Base-by-base conservation (phyloP, 192 early-diverging fungal genomes). In the Dissophora ornata region DNA sequence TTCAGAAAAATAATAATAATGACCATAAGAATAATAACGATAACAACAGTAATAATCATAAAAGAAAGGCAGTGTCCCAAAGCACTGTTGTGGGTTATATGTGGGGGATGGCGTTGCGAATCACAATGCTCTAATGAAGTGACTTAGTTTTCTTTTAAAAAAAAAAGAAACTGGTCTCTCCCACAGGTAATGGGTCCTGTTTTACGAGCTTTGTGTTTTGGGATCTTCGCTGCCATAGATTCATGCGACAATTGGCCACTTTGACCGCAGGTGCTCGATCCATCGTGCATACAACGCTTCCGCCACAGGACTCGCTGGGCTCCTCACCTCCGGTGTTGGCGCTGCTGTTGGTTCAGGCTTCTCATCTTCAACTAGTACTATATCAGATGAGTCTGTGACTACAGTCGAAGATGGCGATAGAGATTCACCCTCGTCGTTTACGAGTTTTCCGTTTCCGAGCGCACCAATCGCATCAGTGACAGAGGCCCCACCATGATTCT, bases 211-310 rank as follows among this genome's bases (percentile, higher is more conserved):
- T 18, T 52, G 45, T 25, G 42, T 57, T 19, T 68, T 68, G 66
- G 66, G 66, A 58, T 56, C 71, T 61, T 66, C 58, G 53, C 73
- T 77, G 65, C 73, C 73, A 41, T 77, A 77, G 49, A 77, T 77
- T 77, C 73, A 77, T 61, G 73, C 73, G 65, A 77, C 62, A 71
- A 81, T 81, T n/a, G 74, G 69, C 81, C 81, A 82, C 53, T 82
- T 82, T 19, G 67, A 71, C 38, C 70, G 57, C 51, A 82, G 52
- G 36, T 79, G 81, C 26, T 79, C 81, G 30, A 82, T 79, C 81
- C 81, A 82, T 21, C 70, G 65, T 5, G 69, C 53, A 61, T 79
- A 82, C 21, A 82, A 46, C 6, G 77, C 70, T 24, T 82, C 81
- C 6, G 74, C 56, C 4, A 82, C 71, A 22, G 81, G 74, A 41